Evolutionary conservation across 2,329 filamentous ascomycete species (phyloP).

Genomic region (Fusarium hainanense): DNA sequence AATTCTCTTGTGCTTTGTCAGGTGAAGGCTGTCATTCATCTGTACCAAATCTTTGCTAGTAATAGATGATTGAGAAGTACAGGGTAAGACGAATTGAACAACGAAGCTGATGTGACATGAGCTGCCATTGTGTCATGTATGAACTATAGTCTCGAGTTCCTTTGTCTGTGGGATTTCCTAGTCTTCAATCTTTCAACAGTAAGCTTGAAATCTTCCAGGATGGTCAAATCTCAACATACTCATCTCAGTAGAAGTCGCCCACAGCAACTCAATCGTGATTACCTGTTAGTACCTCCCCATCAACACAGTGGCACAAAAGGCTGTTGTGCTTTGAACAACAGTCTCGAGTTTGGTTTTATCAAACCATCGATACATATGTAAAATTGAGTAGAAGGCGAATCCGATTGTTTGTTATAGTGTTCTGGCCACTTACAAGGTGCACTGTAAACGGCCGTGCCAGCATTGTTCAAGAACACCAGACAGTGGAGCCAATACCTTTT

Average conservation of each 20-base stretch:
- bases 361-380: rapidly evolving
- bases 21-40: neutral
- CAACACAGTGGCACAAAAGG: too few relatives aligned
- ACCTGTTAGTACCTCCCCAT: too few relatives aligned
- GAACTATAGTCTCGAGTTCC: too few relatives aligned
- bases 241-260: too few relatives aligned
- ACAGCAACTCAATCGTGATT: too few relatives aligned
- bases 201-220: too few relatives aligned
- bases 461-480: neutral
- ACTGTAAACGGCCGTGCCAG: neutral
- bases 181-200: too few relatives aligned
- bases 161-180: too few relatives aligned
- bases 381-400: neutral
- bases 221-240: too few relatives aligned
- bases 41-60: neutral
- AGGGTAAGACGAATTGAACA: neutral
- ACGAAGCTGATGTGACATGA: neutral
- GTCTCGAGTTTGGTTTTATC: too few relatives aligned
- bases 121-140: neutral
- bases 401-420: neutral
- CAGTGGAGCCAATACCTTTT: slow-evolving; percentile 40
- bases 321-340: too few relatives aligned
- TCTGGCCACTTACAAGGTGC: neutral
- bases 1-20: rapidly evolving
- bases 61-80: neutral